A percentile compares a stretch with the other conserved stretches of the same genome.
These are phyloP conservation scores for Aspergillus versicolor DNA, from an alignment of 2,329 filamentous ascomycete genomes.

Conservation along the genomic window DNA sequence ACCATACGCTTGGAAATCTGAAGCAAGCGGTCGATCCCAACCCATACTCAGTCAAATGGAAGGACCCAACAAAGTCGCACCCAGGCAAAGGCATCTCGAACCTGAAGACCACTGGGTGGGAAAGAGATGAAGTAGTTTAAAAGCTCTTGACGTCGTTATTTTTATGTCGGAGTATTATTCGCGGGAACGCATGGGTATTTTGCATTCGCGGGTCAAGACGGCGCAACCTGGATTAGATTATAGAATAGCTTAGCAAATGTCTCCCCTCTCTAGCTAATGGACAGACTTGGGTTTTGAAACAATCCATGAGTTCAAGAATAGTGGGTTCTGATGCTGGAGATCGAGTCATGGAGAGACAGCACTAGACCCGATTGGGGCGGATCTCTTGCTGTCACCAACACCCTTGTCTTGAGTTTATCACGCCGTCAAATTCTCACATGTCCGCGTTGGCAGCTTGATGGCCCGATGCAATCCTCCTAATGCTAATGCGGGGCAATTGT, in stretches of 20 bases:
- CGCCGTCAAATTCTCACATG: neutral
- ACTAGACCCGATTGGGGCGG: neutral
- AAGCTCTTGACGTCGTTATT: neutral
- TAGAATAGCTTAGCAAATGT: slow-evolving; percentile 1
- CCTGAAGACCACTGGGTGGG: slow-evolving; percentile 72
- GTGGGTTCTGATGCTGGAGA: neutral
- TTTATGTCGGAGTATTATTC: neutral
- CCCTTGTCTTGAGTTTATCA: neutral
- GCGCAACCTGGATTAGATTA: neutral
- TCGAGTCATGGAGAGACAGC: neutral
- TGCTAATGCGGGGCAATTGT: neutral
- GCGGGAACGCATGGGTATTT: neutral
- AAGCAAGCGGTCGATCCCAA: slow-evolving; percentile 86
- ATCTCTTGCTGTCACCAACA: neutral
- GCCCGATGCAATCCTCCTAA: neutral
- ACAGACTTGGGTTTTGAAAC: neutral
- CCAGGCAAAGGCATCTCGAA: slow-evolving; percentile 67
- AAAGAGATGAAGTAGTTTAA: slow-evolving; percentile 73
- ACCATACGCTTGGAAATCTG: slow-evolving; percentile 89
- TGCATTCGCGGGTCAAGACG: neutral
- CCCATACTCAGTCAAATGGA: slow-evolving; percentile 83
- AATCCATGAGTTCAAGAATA: neutral
- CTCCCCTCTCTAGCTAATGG: slow-evolving; percentile 4
- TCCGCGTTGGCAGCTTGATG: neutral
- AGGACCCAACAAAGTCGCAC: slow-evolving; percentile 64